Conservation (phyloP, 2,329 filamentous ascomycete species). For the Talaromyces sp. region DNA sequence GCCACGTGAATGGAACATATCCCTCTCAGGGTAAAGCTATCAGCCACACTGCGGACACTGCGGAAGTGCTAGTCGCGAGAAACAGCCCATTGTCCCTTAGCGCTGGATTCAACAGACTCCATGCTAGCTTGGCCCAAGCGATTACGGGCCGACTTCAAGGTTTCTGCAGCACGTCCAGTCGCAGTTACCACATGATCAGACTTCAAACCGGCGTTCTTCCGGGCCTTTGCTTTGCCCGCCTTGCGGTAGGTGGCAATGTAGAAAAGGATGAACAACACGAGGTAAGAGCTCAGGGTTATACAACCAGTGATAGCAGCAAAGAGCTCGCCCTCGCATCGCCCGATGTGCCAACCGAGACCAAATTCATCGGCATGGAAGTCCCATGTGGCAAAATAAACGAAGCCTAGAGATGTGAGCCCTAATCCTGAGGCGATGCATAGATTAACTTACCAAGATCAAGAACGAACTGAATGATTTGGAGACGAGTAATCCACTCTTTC, state of each 20-base stretch:
- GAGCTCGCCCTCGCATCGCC: conserved; percentile 82
- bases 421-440: background rate
- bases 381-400: conserved; percentile 92
- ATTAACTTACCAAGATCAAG: conserved; percentile 72
- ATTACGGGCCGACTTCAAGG: conserved; percentile 14
- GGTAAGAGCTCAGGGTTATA: conserved; percentile 79
- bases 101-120: conserved; percentile 11
- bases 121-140: conserved; percentile 11
- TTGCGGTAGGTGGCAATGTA: conserved; percentile 85
- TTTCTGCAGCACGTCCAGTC: conserved; percentile 15
- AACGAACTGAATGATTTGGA: conserved; percentile 90
- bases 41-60: too few species aligned
- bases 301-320: conserved; percentile 86
- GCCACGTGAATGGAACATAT: background rate
- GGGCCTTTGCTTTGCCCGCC: conserved; percentile 28
- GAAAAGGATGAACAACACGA: conserved; percentile 91
- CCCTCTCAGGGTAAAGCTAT: background rate
- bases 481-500: conserved; percentile 95
- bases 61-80: conserved; percentile 3
- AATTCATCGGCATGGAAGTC: conserved; percentile 89
- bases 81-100: conserved; percentile 12
- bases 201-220: conserved; percentile 41
- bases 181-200: conserved; percentile 52
- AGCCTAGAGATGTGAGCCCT: conserved; percentile 49
- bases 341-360: conserved; percentile 65